Conservation (phyloP, 345 rosid genomes). For the Ricinus communis region DNA sequence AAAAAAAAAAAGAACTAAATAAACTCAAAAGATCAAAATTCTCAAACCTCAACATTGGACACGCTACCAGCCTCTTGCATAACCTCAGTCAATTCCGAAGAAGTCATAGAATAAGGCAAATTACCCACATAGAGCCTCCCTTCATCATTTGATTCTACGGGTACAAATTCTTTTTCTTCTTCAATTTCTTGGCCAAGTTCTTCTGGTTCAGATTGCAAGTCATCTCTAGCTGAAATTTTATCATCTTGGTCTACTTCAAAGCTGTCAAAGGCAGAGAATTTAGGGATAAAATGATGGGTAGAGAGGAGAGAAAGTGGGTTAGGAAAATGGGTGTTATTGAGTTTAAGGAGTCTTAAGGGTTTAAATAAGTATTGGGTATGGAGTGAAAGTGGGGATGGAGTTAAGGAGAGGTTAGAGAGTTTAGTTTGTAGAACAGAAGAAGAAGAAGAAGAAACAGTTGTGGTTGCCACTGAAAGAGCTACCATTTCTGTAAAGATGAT, state of each 20-base stretch:
- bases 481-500: neutral
- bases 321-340: constrained; percentile 38
- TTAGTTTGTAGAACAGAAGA: constrained; percentile 26
- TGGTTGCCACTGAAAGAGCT: constrained; percentile 35
- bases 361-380: constrained; percentile 27
- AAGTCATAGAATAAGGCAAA: constrained; percentile 68
- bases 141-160: constrained; percentile 39
- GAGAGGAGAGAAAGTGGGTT: constrained; percentile 19
- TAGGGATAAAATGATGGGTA: constrained; percentile 29
- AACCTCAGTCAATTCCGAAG: constrained; percentile 56
- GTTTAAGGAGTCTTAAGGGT: constrained; percentile 40
- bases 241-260: constrained; percentile 34
- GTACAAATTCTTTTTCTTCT: constrained; percentile 19
- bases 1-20: neutral
- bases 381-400: constrained; percentile 16
- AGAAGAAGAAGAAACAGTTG: constrained; percentile 35
- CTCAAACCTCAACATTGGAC: constrained; percentile 61
- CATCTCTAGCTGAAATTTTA: constrained; percentile 27
- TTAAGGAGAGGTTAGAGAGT: constrained; percentile 26
- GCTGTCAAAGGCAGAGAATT: constrained; percentile 39
- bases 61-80: constrained; percentile 78
- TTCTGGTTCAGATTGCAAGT: constrained; percentile 23
- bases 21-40: neutral
- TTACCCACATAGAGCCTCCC: constrained; percentile 84
- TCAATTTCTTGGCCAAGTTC: constrained; percentile 27